Base-by-base conservation (phyloP, 2,329 filamentous ascomycete genomes). In the Aureobasidium uvarum region DNA sequence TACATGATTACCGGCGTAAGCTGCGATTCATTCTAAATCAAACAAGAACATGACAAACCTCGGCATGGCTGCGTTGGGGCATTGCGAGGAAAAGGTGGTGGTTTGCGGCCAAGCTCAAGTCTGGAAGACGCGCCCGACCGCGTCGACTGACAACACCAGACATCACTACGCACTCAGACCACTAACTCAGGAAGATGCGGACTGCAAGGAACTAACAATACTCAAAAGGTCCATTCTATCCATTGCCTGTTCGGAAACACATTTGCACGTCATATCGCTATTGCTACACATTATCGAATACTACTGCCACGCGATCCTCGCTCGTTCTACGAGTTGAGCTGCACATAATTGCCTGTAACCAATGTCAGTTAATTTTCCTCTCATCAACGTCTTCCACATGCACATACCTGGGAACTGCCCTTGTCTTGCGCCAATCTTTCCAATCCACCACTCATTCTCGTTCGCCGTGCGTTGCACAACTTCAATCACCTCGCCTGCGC, bases 381-480 rank as follows among this genome's bases (percentile, higher is more conserved):
- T 52, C 39, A 1, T 6, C 16, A 33, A 8, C 60, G 20, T 0
- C 10, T 33, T 3, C n/a, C 18, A 18, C 10, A 33, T 54, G 5
- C 39, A 77, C 86, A 75, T 83, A 96, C 95, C 95, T 79, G 95
- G 95, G 76, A 99, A 99, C 74, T 98, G 94, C 31, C 95, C 95
- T 73, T 90, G 82, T 78, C 89, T 89, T 56, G 90, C 92, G 66
- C 89, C 83, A 63, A 96, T 75, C 74, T 86, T 90, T 43, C 95
- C 95, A 10, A 84, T 88, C 95, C 95, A 99, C 95, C 95, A 99
- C 77, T 99, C 95, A 71, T 99, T 98, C 60, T 91, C 88, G 72
- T 96, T 97, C 68, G 85, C 83, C n/a, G 92, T 96, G 70, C 91
- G 85, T 67, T 83, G 84, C 2, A 95, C 76, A 71, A 99, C 93